Evolutionary conservation across 1,284 basidiomycete species (phyloP).

Genomic region (Thecaphora frezii): DNA sequence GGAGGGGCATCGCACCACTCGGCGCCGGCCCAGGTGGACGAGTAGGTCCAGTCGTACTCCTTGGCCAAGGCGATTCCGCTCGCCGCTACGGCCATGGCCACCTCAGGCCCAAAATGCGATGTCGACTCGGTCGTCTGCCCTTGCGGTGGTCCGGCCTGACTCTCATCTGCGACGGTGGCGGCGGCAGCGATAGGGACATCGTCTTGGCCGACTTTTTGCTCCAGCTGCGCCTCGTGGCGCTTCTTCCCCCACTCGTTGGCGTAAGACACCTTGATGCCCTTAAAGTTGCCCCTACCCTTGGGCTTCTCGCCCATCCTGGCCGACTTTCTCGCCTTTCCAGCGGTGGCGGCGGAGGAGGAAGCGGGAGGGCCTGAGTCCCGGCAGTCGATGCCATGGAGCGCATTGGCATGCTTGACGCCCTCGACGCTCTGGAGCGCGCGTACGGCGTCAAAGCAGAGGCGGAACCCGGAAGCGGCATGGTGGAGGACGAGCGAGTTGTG

Average conservation of each 20-base stretch:
- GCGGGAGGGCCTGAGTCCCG: conserved; percentile 1
- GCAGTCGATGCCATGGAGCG: conserved; percentile 69
- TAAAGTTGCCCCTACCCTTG: conserved; percentile 12
- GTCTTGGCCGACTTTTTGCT: conserved; percentile 3
- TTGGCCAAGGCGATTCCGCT: conserved; percentile 41
- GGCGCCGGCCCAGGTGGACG: conserved; percentile 79
- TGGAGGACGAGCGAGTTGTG: conserved; percentile 73
- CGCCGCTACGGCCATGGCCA: conserved; percentile 16
- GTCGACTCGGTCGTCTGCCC: background rate
- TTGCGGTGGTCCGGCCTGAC: background rate
- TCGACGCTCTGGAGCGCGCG: conserved; percentile 74
- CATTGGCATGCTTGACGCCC: conserved; percentile 62
- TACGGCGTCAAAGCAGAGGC: conserved; percentile 70
- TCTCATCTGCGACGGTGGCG: background rate
- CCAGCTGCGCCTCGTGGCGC: conserved; percentile 64
- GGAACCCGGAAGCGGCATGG: conserved; percentile 67
- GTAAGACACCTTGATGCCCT: conserved; percentile 85
- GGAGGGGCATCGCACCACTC: conserved; percentile 14
- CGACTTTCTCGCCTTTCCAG: background rate
- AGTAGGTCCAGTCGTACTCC: conserved; percentile 95
- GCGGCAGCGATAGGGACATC: background rate
- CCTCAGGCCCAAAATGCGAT: conserved; percentile 34
- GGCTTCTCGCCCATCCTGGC: conserved; percentile 24
- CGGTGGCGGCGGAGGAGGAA: background rate
- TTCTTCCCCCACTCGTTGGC: conserved; percentile 90